These are phyloP conservation scores for Candida yuanshanica DNA, from an alignment of 805 yeast species.

Conservation along the genomic window DNA sequence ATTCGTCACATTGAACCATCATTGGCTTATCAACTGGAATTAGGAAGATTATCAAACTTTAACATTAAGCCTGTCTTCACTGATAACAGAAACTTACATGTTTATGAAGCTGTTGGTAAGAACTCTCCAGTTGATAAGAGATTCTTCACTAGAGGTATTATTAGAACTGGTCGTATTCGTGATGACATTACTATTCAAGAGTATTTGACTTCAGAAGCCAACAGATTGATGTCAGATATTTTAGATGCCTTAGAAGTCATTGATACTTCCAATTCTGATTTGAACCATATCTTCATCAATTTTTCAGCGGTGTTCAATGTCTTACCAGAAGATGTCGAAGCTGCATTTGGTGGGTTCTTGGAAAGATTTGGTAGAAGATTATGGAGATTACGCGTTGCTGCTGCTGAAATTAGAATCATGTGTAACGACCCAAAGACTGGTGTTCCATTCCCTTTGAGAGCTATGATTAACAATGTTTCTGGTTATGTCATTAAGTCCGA, in stretches of 20 bases:
- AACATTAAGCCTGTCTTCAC: slow-evolving; percentile 92
- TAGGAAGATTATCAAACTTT: slow-evolving; percentile 91
- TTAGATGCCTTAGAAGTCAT: slow-evolving; percentile 91
- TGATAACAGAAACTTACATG: slow-evolving; percentile 95
- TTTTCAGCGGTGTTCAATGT: slow-evolving; percentile 94
- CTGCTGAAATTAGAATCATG: slow-evolving; percentile 95
- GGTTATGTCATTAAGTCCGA: slow-evolving; percentile 97
- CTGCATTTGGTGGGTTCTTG: slow-evolving; percentile 95
- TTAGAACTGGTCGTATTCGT: slow-evolving; percentile 90
- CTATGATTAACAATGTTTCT: slow-evolving; percentile 91
- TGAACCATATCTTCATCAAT: slow-evolving; percentile 95
- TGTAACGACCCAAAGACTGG: slow-evolving; percentile 88
- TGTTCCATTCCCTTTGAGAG: slow-evolving; percentile 91
- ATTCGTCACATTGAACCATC: slow-evolving; percentile 99
- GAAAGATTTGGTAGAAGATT: slow-evolving; percentile 96
- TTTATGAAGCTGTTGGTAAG: slow-evolving; percentile 93
- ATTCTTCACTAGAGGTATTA: slow-evolving; percentile 94
- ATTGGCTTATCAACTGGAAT: slow-evolving; percentile 92
- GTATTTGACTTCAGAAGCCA: slow-evolving; percentile 93
- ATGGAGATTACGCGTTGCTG: slow-evolving; percentile 94
- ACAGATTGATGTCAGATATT: slow-evolving; percentile 92
- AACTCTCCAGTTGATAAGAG: slow-evolving; percentile 91
- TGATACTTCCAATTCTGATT: slow-evolving; percentile 90
- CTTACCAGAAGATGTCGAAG: slow-evolving; percentile 92
- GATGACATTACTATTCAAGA: slow-evolving; percentile 92